A percentile compares a stretch with the other conserved stretches of the same genome.
These are phyloP conservation scores for Leccinum longicurvipes DNA, from an alignment of 768 basidiomycete species.

Conservation along the genomic window DNA sequence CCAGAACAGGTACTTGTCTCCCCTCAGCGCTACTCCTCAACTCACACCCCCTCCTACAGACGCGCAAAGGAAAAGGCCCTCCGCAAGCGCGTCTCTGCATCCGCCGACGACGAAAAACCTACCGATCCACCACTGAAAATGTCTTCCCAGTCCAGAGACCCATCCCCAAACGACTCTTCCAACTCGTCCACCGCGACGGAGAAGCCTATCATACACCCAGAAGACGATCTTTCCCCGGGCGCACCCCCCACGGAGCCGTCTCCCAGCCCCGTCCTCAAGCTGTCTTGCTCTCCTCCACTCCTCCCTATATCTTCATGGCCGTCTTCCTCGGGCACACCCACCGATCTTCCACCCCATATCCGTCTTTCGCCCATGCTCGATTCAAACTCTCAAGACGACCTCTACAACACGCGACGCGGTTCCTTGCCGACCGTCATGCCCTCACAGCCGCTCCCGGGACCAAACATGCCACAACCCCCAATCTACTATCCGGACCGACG, in stretches of 20 bases:
- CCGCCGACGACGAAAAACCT: conserved; percentile 18
- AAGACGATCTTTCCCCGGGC: conserved; percentile 10
- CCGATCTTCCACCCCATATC: conserved; percentile 22
- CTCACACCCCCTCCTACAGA: conserved; percentile 35
- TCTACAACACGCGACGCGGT: conserved; percentile 44
- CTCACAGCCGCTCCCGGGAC: conserved; percentile 21
- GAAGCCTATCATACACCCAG: conserved; percentile 32
- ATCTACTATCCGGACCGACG: conserved; percentile 35
- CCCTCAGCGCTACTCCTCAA: conserved; percentile 1
- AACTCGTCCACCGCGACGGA: conserved; percentile 38
- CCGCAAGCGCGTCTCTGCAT: conserved; percentile 44
- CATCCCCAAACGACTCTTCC: conserved; percentile 30
- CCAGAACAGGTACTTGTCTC: conserved; percentile 65
- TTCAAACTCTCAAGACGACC: conserved; percentile 26
- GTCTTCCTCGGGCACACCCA: conserved; percentile 33
- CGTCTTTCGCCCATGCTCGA: conserved; percentile 23
- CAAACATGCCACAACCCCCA: conserved; percentile 35
- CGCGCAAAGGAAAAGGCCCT: conserved; percentile 82
- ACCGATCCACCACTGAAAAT: conserved; percentile 9
- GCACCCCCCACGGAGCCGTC: conserved; percentile 2
- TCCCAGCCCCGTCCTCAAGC: conserved; percentile 20
- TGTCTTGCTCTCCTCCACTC: conserved; percentile 21
- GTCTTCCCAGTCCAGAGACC: conserved; percentile 14
- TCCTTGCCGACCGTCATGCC: conserved; percentile 48
- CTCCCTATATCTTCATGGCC: conserved; percentile 25